Conservation (phyloP, 2,329 filamentous ascomycete species). For the Cryphonectria naterciae region DNA sequence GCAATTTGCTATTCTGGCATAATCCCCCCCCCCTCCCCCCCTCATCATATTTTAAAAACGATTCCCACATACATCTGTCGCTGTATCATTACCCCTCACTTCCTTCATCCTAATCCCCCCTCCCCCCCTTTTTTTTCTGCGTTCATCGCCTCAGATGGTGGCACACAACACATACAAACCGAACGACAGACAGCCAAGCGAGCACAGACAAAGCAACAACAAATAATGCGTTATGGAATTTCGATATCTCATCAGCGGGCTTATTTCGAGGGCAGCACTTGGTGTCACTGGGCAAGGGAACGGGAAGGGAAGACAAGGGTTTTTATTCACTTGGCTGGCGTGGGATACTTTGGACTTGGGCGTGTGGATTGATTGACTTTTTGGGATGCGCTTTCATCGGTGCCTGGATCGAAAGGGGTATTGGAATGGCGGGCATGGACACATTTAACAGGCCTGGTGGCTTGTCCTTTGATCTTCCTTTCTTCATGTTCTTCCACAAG, state of each 20-base stretch:
- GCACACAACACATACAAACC: not conserved
- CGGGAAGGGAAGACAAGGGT: not conserved
- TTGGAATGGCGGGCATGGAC: not conserved
- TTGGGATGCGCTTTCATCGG: constrained; percentile 7
- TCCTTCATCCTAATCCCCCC: not conserved
- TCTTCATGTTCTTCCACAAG: not conserved
- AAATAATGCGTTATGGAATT: constrained; percentile 16
- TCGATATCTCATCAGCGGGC: constrained; percentile 4
- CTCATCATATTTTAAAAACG: constrained; percentile 14
- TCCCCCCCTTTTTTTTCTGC: not conserved
- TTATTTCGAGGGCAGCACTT: not conserved
- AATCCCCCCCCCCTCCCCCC: not conserved
- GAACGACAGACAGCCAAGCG: not conserved
- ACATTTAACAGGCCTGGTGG: not conserved
- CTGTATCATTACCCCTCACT: constrained; percentile 13
- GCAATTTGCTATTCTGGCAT: constrained; percentile 11
- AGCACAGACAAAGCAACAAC: constrained; percentile 12
- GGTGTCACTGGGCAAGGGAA: not conserved
- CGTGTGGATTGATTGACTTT: constrained; percentile 2
- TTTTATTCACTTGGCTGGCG: not conserved
- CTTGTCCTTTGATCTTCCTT: not conserved
- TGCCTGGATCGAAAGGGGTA: constrained; percentile 1
- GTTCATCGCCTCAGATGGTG: not conserved
- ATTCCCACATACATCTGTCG: constrained; percentile 7
- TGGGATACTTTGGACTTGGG: constrained; percentile 8